Percentiles rank a stretch among this genome's conserved stretches.
Evolutionary conservation across 1,139 yeast species (phyloP).

Genomic region (Sugiyamaella pinicola): DNA sequence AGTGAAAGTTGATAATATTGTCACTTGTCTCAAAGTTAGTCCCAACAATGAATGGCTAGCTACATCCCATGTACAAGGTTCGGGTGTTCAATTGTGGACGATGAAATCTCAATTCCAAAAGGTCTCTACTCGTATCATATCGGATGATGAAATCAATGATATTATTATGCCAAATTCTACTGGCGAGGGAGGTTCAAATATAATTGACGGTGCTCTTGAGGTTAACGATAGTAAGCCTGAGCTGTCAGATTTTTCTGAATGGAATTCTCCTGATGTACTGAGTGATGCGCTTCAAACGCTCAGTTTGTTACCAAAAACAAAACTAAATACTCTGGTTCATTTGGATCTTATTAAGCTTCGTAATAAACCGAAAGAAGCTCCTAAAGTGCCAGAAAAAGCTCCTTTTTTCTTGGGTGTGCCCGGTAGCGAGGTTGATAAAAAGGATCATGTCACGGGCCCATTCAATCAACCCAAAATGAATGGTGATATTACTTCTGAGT

Average conservation of each 20-base stretch:
- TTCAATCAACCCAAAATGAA: slow-evolving; percentile 49
- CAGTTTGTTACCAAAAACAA: slow-evolving; percentile 73
- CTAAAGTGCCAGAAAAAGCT: slow-evolving; percentile 79
- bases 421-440: slow-evolving; percentile 48
- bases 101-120: slow-evolving; percentile 82
- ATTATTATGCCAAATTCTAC: slow-evolving; percentile 74
- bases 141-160: slow-evolving; percentile 55
- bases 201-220: slow-evolving; percentile 78
- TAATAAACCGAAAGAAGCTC: slow-evolving; percentile 87
- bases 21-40: slow-evolving; percentile 76
- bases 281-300: slow-evolving; percentile 66
- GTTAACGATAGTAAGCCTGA: slow-evolving; percentile 29
- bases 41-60: slow-evolving; percentile 92
- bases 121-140: slow-evolving; percentile 72
- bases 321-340: slow-evolving; percentile 75
- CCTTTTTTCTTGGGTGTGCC: slow-evolving; percentile 74
- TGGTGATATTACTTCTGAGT: slow-evolving; percentile 54
- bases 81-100: slow-evolving; percentile 92
- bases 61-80: slow-evolving; percentile 87
- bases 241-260: slow-evolving; percentile 42
- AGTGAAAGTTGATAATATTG: slow-evolving; percentile 72
- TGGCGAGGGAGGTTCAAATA: slow-evolving; percentile 75
- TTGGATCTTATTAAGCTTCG: slow-evolving; percentile 82
- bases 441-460: slow-evolving; percentile 22
- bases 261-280: slow-evolving; percentile 67